Evolutionary conservation across 768 basidiomycete genomes (phyloP), one percentile per base, ranked within the genome.

Genomic region (Boletus rubescentipes): DNA sequence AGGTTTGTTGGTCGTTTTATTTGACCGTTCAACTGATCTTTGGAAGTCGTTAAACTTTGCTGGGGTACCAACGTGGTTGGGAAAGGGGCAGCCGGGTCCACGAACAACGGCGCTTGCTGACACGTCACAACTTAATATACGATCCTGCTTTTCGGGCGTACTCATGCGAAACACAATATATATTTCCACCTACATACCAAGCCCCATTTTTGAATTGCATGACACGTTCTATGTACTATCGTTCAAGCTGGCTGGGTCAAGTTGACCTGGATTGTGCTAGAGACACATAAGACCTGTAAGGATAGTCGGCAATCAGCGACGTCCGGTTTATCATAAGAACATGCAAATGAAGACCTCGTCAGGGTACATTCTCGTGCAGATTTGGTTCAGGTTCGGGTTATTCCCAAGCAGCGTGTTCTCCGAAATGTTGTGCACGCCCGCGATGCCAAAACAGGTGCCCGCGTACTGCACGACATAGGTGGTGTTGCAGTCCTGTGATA

Each of bases 301-400:
- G 9, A 20, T 23, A 36, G 8, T 36, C 15, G 32, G 16, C 11
- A 10, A 29, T 60, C 16, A 60, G 54, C 31, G 16, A 45, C 18
- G 15, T 37, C 20, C 1, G 10, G 18, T 7, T n/a, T 35, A 36
- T 36, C 40, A 26, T 15, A 11, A 34, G 16, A 1, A 42, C 14
- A 15, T 46, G 43, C 4, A 56, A 26, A 46, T 8, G 23, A 14
- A 9, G 58, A 87, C 86, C 78, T 87, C 84, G 45, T 74, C 77
- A 51, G 77, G 66, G 68, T 82, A 82, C 49, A 87, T 75, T 71
- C 85, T 85, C 32, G 66, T 67, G 70, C 84, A 85, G 8, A 32
- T 60, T 9, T 57, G 51, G 66, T 83, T 71, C 51, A 89, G 66
- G 62, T 88, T 84, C 3, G 82, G 86, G 72, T 89, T 89, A 74